Percentiles rank a stretch among this genome's conserved stretches.
These are phyloP conservation scores for Nicotiana tabacum DNA, from an alignment of 257 asterid species.

Conservation along the genomic window DNA sequence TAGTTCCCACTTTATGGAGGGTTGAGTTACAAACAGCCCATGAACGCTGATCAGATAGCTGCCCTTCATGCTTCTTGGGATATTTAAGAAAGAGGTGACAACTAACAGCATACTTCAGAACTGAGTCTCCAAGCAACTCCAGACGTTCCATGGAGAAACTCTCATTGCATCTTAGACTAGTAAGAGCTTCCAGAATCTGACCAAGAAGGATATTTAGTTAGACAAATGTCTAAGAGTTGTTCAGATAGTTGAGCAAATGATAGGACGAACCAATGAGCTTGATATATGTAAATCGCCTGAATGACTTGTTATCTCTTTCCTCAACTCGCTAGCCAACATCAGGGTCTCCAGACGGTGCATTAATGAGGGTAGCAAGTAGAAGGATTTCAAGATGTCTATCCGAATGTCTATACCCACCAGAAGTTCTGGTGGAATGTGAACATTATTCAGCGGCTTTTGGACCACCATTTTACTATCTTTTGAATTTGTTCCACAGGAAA, in stretches of 20 bases:
- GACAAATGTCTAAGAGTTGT: slow-evolving; percentile 1
- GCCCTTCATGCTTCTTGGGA: slow-evolving; percentile 70
- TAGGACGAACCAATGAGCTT: slow-evolving; percentile 62
- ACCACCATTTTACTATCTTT: slow-evolving; percentile 18
- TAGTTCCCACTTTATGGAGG: slow-evolving; percentile 65
- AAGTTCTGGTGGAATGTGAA: slow-evolving; percentile 88
- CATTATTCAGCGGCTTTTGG: slow-evolving; percentile 55
- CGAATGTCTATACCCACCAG: slow-evolving; percentile 52
- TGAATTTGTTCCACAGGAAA: slow-evolving; percentile 22
- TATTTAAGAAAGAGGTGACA: slow-evolving; percentile 78
- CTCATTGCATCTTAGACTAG: slow-evolving; percentile 74
- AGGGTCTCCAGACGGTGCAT: slow-evolving; percentile 86
- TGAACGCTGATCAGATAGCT: slow-evolving; percentile 47
- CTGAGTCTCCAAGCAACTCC: slow-evolving; percentile 92
- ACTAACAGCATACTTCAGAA: slow-evolving; percentile 70
- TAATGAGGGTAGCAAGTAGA: slow-evolving; percentile 88
- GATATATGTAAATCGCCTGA: slow-evolving; percentile 43
- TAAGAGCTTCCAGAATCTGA: slow-evolving; percentile 88
- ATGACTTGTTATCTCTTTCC: slow-evolving; percentile 51
- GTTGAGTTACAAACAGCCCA: slow-evolving; percentile 54
- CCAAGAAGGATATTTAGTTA: slow-evolving; percentile 16
- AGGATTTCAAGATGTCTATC: slow-evolving; percentile 54
- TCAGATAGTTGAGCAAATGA: not conserved
- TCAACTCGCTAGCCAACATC: slow-evolving; percentile 91
- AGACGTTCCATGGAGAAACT: slow-evolving; percentile 92